Percentiles rank a stretch among this genome's conserved stretches.
Conservation (phyloP, 2,329 filamentous ascomycete species). For the Phaeomoniella chlamydospora region DNA sequence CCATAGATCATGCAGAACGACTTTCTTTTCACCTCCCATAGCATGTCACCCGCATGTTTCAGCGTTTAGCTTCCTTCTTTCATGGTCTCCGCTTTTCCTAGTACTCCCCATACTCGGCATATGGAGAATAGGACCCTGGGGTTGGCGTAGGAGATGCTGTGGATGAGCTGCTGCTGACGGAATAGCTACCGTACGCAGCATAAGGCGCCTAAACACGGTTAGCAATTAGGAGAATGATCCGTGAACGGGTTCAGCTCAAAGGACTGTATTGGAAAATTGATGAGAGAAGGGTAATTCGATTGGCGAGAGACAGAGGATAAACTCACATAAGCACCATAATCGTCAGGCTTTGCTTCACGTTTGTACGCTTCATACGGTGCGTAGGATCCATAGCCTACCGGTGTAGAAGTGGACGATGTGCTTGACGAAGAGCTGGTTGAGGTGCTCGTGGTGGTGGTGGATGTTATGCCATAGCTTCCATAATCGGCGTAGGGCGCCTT, state of each 20-base stretch:
- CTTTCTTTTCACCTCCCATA: no score
- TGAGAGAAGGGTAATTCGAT: not conserved
- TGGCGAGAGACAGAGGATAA: not conserved
- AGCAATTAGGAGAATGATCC: no score
- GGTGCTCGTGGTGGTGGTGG: not conserved
- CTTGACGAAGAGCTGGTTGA: not conserved
- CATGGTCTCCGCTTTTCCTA: not conserved
- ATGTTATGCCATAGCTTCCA: not conserved
- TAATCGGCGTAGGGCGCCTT: not conserved
- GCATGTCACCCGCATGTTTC: no score
- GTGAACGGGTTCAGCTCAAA: not conserved
- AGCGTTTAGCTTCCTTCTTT: no score
- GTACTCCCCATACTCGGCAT: not conserved
- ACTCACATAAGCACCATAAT: not conserved
- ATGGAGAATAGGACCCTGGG: not conserved
- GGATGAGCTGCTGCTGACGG: not conserved
- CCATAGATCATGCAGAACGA: no score
- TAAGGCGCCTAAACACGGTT: not conserved
- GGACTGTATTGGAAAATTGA: not conserved
- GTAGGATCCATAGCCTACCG: not conserved
- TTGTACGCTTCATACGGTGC: not conserved
- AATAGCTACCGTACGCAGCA: not conserved
- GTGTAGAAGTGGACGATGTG: not conserved
- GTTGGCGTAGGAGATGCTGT: not conserved
- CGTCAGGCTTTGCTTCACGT: not conserved